Percentiles rank a stretch among this genome's conserved stretches.
Conservation (phyloP, 2,329 filamentous ascomycete genomes). For the Cercospora janseana region DNA sequence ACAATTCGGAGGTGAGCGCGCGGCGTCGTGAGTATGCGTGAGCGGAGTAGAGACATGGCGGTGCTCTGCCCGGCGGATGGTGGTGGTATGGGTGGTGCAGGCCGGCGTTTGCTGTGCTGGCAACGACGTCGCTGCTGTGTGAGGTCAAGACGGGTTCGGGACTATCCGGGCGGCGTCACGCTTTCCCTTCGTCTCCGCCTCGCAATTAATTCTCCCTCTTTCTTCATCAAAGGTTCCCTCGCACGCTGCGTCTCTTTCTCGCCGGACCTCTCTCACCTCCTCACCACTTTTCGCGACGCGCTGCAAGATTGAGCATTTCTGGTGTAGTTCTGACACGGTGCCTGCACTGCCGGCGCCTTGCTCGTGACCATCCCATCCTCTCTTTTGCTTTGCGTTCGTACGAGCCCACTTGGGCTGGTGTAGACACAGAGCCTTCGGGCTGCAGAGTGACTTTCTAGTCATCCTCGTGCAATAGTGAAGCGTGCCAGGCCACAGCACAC, state of each 20-base stretch:
- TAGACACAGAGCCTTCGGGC: constrained; percentile 19
- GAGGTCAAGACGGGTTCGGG: constrained; percentile 4
- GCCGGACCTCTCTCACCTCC: not conserved
- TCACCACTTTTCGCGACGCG: constrained; percentile 13
- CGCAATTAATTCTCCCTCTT: constrained; percentile 3
- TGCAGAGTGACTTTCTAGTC: constrained; percentile 18
- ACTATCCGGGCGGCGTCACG: not conserved
- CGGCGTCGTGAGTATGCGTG: constrained; percentile 34
- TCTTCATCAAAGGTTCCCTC: not conserved
- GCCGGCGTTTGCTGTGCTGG: constrained; percentile 8
- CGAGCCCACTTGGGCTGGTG: constrained; percentile 19
- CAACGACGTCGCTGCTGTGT: constrained; percentile 7
- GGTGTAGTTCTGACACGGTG: constrained; percentile 20
- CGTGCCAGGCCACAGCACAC: constrained; percentile 10
- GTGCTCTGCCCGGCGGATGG: not conserved
- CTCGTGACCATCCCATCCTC: constrained; percentile 13
- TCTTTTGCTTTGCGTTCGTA: constrained; percentile 13
- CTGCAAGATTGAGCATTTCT: constrained; percentile 13
- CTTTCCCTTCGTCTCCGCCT: constrained; percentile 2
- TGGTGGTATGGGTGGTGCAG: constrained; percentile 3
- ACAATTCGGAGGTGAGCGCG: constrained; percentile 37
- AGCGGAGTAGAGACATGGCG: constrained; percentile 34
- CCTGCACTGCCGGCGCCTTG: constrained; percentile 18
- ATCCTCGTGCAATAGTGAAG: constrained; percentile 10
- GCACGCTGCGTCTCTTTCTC: not conserved